These are phyloP conservation scores for Gryganskiella cystojenkinii DNA, from an alignment of 192 early-diverging fungal species.

Conservation along the genomic window DNA sequence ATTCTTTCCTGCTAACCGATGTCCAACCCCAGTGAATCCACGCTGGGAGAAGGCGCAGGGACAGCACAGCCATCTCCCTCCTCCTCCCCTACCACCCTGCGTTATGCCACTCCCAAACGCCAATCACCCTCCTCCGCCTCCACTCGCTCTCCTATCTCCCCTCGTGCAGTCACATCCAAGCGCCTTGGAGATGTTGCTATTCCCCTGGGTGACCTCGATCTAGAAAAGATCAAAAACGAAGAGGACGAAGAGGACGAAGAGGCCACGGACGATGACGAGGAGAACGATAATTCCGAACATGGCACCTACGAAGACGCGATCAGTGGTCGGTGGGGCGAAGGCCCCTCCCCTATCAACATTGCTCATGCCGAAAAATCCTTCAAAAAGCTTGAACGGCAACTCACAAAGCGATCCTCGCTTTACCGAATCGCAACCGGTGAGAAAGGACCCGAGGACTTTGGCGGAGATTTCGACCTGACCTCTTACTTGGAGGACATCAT, in stretches of 20 bases:
- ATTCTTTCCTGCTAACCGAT: too few relatives aligned
- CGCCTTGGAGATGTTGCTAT: conserved; percentile 9
- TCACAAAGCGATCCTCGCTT: conserved; percentile 33
- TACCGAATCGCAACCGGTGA: conserved; percentile 42
- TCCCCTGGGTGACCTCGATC: neutral
- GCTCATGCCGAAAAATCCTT: conserved; percentile 38
- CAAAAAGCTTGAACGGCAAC: conserved; percentile 47
- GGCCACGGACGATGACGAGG: conserved; percentile 9
- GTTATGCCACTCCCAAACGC: too few relatives aligned
- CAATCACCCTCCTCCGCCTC: conserved; percentile 6
- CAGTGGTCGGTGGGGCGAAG: conserved; percentile 47
- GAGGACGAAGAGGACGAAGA: conserved; percentile 9
- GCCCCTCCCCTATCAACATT: conserved; percentile 43
- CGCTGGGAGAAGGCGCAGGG: conserved; percentile 10
- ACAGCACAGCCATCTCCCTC: conserved; percentile 22
- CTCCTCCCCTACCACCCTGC: conserved; percentile 2
- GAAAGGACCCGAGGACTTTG: conserved; percentile 12
- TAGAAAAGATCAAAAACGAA: too few relatives aligned
- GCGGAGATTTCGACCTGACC: conserved; percentile 58
- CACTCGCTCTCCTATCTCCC: too few relatives aligned
- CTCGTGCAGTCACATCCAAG: too few relatives aligned
- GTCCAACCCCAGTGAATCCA: conserved; percentile 31
- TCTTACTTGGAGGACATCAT: conserved; percentile 53
- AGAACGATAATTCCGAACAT: conserved; percentile 16
- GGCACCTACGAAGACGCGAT: conserved; percentile 48